phyloP scores from a whole-genome alignment of 2,329 filamentous ascomycete genomes.

The Xylariaceae sp. region DNA sequence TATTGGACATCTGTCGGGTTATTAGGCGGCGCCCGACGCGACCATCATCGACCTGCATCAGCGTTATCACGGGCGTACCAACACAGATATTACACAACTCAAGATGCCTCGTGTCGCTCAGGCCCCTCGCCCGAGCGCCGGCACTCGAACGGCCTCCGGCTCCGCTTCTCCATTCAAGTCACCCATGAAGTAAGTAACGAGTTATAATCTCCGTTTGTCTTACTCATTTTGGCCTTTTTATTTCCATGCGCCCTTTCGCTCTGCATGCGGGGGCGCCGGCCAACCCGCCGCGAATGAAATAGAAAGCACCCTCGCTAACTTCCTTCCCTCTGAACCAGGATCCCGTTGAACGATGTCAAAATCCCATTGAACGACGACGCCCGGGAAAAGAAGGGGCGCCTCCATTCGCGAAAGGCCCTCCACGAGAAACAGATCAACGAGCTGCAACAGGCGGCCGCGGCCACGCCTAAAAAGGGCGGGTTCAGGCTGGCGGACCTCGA shows the following conservation, averaged over 20 bases:
- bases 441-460: slow-evolving; percentile 75
- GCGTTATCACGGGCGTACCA: slow-evolving; percentile 16
- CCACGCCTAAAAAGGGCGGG: slow-evolving; percentile 60
- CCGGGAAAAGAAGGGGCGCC: slow-evolving; percentile 80
- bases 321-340: slow-evolving; percentile 5
- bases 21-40: slow-evolving; percentile 14
- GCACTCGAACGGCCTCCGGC: slow-evolving; percentile 42
- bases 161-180: slow-evolving; percentile 52
- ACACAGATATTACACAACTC: slow-evolving; percentile 7
- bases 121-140: slow-evolving; percentile 44
- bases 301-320: slow-evolving; percentile 1
- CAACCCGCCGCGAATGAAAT: slow-evolving; percentile 1
- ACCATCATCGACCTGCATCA: slow-evolving; percentile 14
- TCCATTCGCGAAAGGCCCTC: slow-evolving; percentile 80
- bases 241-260: slow-evolving; percentile 8
- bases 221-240: slow-evolving; percentile 1
- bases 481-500: slow-evolving; percentile 55
- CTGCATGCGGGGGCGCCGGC: slow-evolving; percentile 6
- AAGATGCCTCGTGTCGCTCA: slow-evolving; percentile 57
- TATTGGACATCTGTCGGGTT: background rate
- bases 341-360: slow-evolving; percentile 39
- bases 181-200: slow-evolving; percentile 52
- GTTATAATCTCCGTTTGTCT: background rate
- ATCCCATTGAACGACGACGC: slow-evolving; percentile 96
- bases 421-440: slow-evolving; percentile 91